These are phyloP conservation scores for Myrmaecium sp. DNA, from an alignment of 2,329 filamentous ascomycete species.

Conservation along the genomic window DNA sequence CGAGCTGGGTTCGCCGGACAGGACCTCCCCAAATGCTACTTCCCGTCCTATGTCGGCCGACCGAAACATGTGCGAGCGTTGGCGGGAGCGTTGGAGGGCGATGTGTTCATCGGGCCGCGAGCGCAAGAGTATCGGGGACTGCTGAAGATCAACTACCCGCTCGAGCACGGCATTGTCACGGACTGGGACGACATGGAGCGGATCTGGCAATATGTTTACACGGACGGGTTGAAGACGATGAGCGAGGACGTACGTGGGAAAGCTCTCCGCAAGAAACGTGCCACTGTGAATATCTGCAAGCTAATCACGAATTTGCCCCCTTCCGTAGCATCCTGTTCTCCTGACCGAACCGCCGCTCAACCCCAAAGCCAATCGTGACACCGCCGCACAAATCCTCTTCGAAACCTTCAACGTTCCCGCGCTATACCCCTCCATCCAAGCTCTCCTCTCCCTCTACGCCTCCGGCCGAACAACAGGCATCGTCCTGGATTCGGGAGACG, in stretches of 20 bases:
- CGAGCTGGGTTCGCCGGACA: constrained; percentile 93
- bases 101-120: constrained; percentile 89
- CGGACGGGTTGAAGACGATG: constrained; percentile 85
- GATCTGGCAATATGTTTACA: constrained; percentile 98
- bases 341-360: constrained; percentile 93
- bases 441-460: constrained; percentile 87
- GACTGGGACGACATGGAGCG: constrained; percentile 99
- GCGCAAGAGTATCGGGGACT: constrained; percentile 81
- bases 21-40: constrained; percentile 90
- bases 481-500: constrained; percentile 87
- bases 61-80: constrained; percentile 91
- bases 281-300: background rate
- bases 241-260: constrained; percentile 65
- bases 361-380: constrained; percentile 87
- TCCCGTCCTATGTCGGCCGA: constrained; percentile 90
- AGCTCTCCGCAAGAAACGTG: background rate
- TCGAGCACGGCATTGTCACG: constrained; percentile 96
- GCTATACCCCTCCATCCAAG: constrained; percentile 91
- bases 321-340: constrained; percentile 67
- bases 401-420: constrained; percentile 98
- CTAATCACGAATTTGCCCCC: background rate
- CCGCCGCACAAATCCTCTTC: constrained; percentile 91
- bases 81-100: constrained; percentile 89
- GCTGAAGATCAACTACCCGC: constrained; percentile 85
- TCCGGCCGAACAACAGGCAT: constrained; percentile 92